Percentiles rank a stretch among this genome's conserved stretches.
Conservation (phyloP, 148 eudicot species). For the Hydrangea macrophylla region DNA sequence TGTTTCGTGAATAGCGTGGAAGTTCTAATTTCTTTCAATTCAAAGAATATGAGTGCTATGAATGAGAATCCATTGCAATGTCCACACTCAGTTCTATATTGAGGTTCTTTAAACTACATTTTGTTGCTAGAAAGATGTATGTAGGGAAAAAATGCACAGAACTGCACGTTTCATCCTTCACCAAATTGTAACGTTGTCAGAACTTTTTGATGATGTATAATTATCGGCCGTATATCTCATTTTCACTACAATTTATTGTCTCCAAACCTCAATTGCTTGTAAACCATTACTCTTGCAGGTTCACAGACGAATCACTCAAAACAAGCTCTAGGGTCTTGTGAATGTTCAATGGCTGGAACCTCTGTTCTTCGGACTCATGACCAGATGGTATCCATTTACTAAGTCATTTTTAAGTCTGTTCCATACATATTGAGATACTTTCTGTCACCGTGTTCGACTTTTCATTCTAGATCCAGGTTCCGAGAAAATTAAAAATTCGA, state of each 20-base stretch:
- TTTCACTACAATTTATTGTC: background rate
- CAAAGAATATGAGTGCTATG: too few relatives aligned
- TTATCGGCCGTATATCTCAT: background rate
- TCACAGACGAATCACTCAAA: background rate
- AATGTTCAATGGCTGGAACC: slow-evolving; percentile 1
- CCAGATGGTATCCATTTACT: slow-evolving; percentile 21
- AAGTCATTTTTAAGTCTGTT: background rate
- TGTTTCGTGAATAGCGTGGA: too few relatives aligned
- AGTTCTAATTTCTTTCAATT: too few relatives aligned
- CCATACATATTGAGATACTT: background rate
- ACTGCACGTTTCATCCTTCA: background rate
- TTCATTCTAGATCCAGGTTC: slow-evolving; percentile 24
- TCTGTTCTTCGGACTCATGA: slow-evolving; percentile 1
- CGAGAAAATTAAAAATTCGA: slow-evolving; percentile 28
- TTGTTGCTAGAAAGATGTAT: background rate
- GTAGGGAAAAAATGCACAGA: background rate
- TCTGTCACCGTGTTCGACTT: background rate
- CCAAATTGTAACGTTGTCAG: background rate
- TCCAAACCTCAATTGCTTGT: background rate
- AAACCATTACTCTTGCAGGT: slow-evolving; percentile 9
- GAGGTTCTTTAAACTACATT: background rate
- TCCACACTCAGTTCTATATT: background rate
- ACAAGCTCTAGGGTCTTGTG: slow-evolving; percentile 6
- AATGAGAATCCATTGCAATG: too few relatives aligned
- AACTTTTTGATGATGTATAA: background rate